phyloP scores from a whole-genome alignment of 768 basidiomycete species.

The Termitomyces eurrhizus region DNA sequence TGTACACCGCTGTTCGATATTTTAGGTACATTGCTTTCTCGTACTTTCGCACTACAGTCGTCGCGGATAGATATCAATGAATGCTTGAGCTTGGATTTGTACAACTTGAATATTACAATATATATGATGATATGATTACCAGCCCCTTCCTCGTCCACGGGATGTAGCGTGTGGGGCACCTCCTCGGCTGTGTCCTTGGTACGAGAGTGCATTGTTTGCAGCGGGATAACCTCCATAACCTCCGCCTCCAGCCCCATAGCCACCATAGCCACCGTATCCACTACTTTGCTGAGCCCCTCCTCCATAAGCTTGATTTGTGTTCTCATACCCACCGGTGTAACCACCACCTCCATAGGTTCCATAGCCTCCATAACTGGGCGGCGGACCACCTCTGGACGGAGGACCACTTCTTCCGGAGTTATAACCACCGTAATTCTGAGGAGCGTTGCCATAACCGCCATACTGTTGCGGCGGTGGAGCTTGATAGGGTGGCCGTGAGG shows the following conservation, averaged over 20 bases:
- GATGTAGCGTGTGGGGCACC: constrained; percentile 23
- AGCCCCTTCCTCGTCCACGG: constrained; percentile 38
- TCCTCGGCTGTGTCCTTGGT: constrained; percentile 23
- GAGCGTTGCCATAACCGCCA: constrained; percentile 18
- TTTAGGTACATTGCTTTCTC: not conserved
- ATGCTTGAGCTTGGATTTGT: not conserved
- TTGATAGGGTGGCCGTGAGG: constrained; percentile 28
- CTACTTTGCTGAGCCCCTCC: constrained; percentile 34
- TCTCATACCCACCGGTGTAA: constrained; percentile 14
- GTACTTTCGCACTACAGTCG: not conserved
- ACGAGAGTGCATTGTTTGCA: constrained; percentile 32
- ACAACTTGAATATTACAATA: constrained; percentile 6
- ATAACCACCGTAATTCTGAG: constrained; percentile 28
- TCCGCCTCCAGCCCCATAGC: constrained; percentile 29
- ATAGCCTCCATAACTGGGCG: constrained; percentile 14
- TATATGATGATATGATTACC: constrained; percentile 8
- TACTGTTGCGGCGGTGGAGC: constrained; percentile 27
- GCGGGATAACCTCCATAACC: constrained; percentile 21
- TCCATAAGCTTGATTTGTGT: constrained; percentile 28
- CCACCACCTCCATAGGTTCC: constrained; percentile 25
- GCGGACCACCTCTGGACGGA: constrained; percentile 16
- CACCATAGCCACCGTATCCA: constrained; percentile 23
- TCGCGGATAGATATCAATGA: not conserved
- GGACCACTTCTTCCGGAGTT: constrained; percentile 22
- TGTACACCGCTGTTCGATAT: not conserved